Evolutionary conservation across 2,329 filamentous ascomycete genomes (phyloP).

Genomic region (Neofusicoccum umdonicola): DNA sequence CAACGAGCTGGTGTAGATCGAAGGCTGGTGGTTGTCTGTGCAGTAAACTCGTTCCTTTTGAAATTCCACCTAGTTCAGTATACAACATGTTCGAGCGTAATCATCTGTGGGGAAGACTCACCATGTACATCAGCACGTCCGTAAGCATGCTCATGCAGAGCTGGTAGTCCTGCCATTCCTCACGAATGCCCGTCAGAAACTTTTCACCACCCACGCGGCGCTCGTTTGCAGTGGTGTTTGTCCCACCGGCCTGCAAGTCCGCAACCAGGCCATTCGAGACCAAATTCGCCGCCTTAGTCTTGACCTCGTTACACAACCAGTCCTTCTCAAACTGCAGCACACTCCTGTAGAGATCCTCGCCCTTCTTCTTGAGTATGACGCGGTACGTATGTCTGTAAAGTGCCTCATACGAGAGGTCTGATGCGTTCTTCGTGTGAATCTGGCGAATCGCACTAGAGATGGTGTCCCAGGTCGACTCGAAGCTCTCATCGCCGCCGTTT

Average conservation of each 20-base stretch:
- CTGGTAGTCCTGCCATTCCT: constrained; percentile 85
- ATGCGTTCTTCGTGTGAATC: constrained; percentile 91
- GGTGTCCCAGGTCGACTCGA: constrained; percentile 79
- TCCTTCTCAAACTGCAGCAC: constrained; percentile 78
- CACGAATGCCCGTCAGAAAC: constrained; percentile 73
- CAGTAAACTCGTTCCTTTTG: constrained; percentile 74
- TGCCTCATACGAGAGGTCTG: constrained; percentile 87
- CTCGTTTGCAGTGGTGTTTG: constrained; percentile 67
- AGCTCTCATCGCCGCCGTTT: constrained; percentile 66
- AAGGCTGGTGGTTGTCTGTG: constrained; percentile 67
- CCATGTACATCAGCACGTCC: constrained; percentile 95
- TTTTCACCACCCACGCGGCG: constrained; percentile 76
- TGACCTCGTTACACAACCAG: constrained; percentile 76
- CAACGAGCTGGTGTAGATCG: constrained; percentile 82
- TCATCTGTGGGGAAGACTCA: constrained; percentile 34
- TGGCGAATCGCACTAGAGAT: constrained; percentile 75
- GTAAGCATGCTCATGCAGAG: constrained; percentile 95
- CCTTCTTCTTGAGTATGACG: constrained; percentile 85
- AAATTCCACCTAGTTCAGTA: background rate
- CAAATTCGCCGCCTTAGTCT: constrained; percentile 66
- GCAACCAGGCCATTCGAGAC: constrained; percentile 68
- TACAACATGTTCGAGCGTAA: background rate
- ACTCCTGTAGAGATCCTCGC: constrained; percentile 73
- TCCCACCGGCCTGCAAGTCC: constrained; percentile 46
- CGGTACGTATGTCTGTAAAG: constrained; percentile 93